These are phyloP conservation scores for Claviceps purpurea DNA, from an alignment of 2,329 filamentous ascomycete species.

Conservation along the genomic window DNA sequence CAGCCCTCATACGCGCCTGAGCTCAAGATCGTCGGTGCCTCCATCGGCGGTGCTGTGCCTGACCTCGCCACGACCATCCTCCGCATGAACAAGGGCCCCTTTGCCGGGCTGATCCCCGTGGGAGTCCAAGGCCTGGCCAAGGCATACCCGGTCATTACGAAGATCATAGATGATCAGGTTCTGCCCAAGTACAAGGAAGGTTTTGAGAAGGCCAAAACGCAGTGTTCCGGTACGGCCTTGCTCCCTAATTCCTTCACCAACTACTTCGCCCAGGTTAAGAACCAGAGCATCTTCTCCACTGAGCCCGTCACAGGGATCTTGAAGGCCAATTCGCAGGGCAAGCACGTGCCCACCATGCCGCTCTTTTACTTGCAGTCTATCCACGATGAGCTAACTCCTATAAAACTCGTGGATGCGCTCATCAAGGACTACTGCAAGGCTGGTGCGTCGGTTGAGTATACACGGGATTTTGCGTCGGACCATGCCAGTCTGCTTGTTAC, in stretches of 20 bases:
- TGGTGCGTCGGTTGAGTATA: constrained; percentile 1
- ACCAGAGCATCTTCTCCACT: not conserved
- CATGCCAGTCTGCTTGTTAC: not conserved
- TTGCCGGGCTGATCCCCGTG: constrained; percentile 11
- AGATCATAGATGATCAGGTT: constrained; percentile 8
- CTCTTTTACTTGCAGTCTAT: constrained; percentile 1
- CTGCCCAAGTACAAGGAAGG: constrained; percentile 5
- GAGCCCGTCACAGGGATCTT: not conserved
- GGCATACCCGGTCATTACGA: constrained; percentile 8
- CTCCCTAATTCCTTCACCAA: not conserved
- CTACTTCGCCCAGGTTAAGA: not conserved
- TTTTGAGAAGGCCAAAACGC: not conserved
- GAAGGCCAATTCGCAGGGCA: not conserved
- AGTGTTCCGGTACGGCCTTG: not conserved
- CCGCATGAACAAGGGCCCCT: constrained; percentile 7
- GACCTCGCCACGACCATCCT: constrained; percentile 7
- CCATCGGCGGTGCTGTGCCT: constrained; percentile 11
- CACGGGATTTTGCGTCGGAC: not conserved
- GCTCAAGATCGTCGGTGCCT: constrained; percentile 8
- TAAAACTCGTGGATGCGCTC: not conserved
- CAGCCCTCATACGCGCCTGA: constrained; percentile 12
- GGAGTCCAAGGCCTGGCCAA: constrained; percentile 10
- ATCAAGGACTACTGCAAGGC: constrained; percentile 1
- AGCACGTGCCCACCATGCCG: not conserved
- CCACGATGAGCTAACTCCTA: not conserved